Evolutionary conservation across 768 basidiomycete species (phyloP).

Genomic region (Pisolithus orientalis): DNA sequence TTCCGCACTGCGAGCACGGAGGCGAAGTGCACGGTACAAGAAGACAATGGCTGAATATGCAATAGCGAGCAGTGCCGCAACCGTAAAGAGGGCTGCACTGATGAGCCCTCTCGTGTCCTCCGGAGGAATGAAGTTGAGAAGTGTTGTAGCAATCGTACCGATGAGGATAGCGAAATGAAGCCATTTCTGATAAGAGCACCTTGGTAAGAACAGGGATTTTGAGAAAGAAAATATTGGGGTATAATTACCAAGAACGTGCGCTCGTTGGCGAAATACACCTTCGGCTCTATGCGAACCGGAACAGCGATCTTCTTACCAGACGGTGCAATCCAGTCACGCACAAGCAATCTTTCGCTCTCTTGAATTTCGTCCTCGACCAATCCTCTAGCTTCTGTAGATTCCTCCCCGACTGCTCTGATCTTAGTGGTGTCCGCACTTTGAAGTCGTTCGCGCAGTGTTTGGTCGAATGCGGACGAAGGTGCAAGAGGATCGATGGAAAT

Average conservation of each 20-base stretch:
- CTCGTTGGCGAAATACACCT: constrained; percentile 96
- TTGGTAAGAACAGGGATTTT: too few relatives aligned
- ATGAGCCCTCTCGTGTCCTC: constrained; percentile 75
- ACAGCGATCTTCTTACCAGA: constrained; percentile 86
- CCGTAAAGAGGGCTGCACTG: constrained; percentile 82
- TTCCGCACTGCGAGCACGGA: constrained; percentile 67
- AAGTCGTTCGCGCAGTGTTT: constrained; percentile 70
- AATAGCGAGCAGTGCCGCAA: constrained; percentile 84
- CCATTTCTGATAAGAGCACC: constrained; percentile 61
- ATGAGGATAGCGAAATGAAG: constrained; percentile 82
- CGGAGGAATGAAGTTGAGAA: constrained; percentile 78
- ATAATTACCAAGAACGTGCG: constrained; percentile 83
- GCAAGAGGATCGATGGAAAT: constrained; percentile 85
- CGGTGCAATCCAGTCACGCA: constrained; percentile 70
- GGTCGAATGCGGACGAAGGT: constrained; percentile 76
- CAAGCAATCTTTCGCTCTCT: constrained; percentile 51
- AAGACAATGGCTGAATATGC: constrained; percentile 83
- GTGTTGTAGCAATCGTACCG: constrained; percentile 82
- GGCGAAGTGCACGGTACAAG: constrained; percentile 61
- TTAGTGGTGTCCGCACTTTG: constrained; percentile 27
- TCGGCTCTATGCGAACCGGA: constrained; percentile 95
- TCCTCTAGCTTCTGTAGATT: constrained; percentile 27
- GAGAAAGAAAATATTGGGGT: neutral
- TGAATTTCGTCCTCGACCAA: constrained; percentile 31
- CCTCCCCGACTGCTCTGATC: constrained; percentile 8